phyloP scores from a whole-genome alignment of 441 rosid genomes.

The Bruguiera hainesii region DNA sequence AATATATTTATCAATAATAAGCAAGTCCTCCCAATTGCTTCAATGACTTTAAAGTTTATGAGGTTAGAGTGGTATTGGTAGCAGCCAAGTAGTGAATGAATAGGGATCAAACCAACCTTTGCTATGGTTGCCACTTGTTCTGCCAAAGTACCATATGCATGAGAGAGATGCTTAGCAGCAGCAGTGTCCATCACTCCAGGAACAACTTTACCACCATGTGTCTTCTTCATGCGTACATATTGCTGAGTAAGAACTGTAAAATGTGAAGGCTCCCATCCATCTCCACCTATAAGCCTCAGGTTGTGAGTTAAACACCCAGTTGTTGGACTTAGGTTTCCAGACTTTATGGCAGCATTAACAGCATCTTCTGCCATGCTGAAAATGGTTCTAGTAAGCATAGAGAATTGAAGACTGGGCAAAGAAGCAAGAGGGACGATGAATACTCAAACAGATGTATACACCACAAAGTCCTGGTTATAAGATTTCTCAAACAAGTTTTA shows the following conservation, averaged over 20 bases:
- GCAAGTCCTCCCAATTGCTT: no score
- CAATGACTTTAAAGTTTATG: no score
- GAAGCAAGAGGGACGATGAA: neutral
- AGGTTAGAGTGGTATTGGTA: no score
- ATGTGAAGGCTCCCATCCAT: slow-evolving; percentile 76
- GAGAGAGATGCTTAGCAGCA: slow-evolving; percentile 83
- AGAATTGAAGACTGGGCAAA: neutral
- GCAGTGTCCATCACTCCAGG: slow-evolving; percentile 89
- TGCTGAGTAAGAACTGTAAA: slow-evolving; percentile 90
- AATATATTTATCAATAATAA: no score
- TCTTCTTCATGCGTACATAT: slow-evolving; percentile 78
- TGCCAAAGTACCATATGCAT: slow-evolving; percentile 83
- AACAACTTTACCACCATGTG: slow-evolving; percentile 70
- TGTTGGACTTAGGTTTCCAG: slow-evolving; percentile 64
- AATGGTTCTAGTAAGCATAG: slow-evolving; percentile 27
- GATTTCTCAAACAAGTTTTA: neutral
- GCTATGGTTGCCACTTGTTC: slow-evolving; percentile 80
- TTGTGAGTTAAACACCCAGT: slow-evolving; percentile 44
- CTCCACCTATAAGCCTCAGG: slow-evolving; percentile 37
- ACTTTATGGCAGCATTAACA: slow-evolving; percentile 74
- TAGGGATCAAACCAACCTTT: slow-evolving; percentile 49
- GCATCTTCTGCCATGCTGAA: slow-evolving; percentile 99
- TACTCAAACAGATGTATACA: neutral
- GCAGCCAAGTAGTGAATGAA: neutral
- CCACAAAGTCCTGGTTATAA: neutral